phyloP scores from a whole-genome alignment of 495 filamentous ascomycete genomes.

The Xylaria cubensis region DNA sequence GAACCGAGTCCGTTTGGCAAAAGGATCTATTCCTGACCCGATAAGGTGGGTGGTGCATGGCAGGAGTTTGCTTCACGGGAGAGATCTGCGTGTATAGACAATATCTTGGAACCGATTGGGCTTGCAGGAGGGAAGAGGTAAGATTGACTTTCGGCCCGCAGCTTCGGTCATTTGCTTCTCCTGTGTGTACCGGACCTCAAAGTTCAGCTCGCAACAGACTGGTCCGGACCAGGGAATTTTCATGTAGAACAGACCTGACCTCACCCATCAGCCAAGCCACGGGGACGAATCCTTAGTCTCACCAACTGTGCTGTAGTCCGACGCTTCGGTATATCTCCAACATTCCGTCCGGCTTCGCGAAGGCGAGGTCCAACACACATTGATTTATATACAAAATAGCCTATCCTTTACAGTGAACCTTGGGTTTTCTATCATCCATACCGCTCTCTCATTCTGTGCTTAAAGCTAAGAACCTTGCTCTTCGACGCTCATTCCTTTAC shows the following conservation, averaged over 20 bases:
- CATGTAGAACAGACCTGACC: constrained; percentile 24
- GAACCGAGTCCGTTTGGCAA: constrained; percentile 1
- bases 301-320: constrained; percentile 42
- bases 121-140: not conserved
- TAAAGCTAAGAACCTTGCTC: not conserved
- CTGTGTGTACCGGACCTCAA: constrained; percentile 36
- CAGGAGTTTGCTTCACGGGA: not conserved
- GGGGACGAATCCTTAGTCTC: constrained; percentile 16
- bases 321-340: constrained; percentile 56
- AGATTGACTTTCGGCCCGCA: not conserved
- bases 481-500: not conserved
- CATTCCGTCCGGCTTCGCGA: constrained; percentile 44
- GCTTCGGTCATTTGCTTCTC: constrained; percentile 15
- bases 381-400: constrained; percentile 34
- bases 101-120: not conserved
- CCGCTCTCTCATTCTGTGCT: not conserved
- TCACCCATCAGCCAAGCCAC: constrained; percentile 25
- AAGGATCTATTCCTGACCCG: not conserved
- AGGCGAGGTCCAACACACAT: constrained; percentile 18
- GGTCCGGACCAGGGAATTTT: constrained; percentile 27
- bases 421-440: not conserved
- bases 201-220: constrained; percentile 6
- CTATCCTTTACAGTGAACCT: not conserved
- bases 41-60: not conserved
- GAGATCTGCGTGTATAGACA: not conserved